These are phyloP conservation scores for Myochromella boudieri DNA, from an alignment of 768 basidiomycete species.

Conservation along the genomic window DNA sequence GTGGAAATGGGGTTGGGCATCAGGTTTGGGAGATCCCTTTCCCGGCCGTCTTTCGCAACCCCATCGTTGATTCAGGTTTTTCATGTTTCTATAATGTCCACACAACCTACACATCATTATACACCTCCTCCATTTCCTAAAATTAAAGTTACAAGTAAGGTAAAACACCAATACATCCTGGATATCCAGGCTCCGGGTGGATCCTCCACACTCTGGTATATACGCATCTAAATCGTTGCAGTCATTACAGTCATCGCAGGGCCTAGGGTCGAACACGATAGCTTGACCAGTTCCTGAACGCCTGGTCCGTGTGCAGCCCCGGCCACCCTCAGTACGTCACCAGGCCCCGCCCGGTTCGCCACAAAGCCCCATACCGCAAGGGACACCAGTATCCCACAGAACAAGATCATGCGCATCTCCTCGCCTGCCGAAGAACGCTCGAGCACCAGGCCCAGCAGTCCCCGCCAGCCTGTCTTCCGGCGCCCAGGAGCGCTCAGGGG, in stretches of 20 bases:
- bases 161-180: slow-evolving; percentile 2
- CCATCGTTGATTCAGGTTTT: too few relatives aligned
- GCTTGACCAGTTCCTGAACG: slow-evolving; percentile 6
- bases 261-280: background rate
- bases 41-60: too few relatives aligned
- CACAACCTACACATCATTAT: too few relatives aligned
- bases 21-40: too few relatives aligned
- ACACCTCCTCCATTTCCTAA: too few relatives aligned
- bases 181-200: too few relatives aligned
- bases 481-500: slow-evolving; percentile 36
- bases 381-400: slow-evolving; percentile 47
- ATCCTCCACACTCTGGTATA: too few relatives aligned
- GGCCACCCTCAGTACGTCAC: background rate
- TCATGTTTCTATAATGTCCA: too few relatives aligned
- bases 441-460: slow-evolving; percentile 43
- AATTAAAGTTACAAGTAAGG: slow-evolving; percentile 7
- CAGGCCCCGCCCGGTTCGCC: slow-evolving; percentile 12
- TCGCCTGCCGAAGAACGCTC: slow-evolving; percentile 68
- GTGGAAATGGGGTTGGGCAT: too few relatives aligned
- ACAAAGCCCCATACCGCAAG: slow-evolving; percentile 52
- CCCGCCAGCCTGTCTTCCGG: slow-evolving; percentile 38
- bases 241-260: background rate
- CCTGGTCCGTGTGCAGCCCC: background rate
- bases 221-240: too few relatives aligned
- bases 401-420: slow-evolving; percentile 61